These are phyloP conservation scores for Fragaria vesca DNA, from an alignment of 306 rosid genomes.

Conservation along the genomic window DNA sequence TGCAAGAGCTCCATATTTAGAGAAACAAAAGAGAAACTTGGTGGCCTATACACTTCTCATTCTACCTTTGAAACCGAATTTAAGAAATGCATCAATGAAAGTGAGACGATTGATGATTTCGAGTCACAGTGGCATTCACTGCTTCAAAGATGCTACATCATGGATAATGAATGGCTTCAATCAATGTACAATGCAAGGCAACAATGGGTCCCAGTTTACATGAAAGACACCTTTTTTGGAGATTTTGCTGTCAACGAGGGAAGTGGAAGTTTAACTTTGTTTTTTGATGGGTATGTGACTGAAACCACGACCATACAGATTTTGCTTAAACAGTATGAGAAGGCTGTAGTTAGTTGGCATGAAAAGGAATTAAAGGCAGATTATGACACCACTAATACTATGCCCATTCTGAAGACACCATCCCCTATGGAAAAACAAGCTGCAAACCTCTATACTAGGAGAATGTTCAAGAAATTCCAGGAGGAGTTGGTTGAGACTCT, in stretches of 20 bases:
- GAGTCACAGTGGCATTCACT: conserved; percentile 77
- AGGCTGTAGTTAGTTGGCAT: conserved; percentile 69
- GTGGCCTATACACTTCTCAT: conserved; percentile 57
- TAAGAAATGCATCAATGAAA: conserved; percentile 55
- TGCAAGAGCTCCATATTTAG: conserved; percentile 62
- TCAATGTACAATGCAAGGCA: conserved; percentile 67
- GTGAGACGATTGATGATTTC: conserved; percentile 63
- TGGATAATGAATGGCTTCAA: conserved; percentile 90
- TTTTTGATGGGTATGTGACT: conserved; percentile 73
- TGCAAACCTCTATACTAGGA: conserved; percentile 70
- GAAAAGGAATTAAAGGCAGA: conserved; percentile 86
- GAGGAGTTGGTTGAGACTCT: conserved; percentile 90
- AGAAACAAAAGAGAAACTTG: conserved; percentile 59
- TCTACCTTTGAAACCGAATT: conserved; percentile 62
- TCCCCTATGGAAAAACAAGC: conserved; percentile 97
- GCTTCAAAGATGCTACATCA: conserved; percentile 54
- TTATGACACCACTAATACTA: conserved; percentile 56
- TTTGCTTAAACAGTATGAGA: conserved; percentile 76
- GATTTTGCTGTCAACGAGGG: conserved; percentile 49
- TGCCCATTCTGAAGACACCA: conserved; percentile 72
- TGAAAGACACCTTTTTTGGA: conserved; percentile 74
- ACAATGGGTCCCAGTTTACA: conserved; percentile 78
- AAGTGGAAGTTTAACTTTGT: conserved; percentile 47
- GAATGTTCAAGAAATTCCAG: conserved; percentile 78
- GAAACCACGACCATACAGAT: conserved; percentile 70